A percentile compares a stretch with the other conserved stretches of the same genome.
Evolutionary conservation across 1,284 basidiomycete species (phyloP).

Genomic region (Stereum hirsutum): DNA sequence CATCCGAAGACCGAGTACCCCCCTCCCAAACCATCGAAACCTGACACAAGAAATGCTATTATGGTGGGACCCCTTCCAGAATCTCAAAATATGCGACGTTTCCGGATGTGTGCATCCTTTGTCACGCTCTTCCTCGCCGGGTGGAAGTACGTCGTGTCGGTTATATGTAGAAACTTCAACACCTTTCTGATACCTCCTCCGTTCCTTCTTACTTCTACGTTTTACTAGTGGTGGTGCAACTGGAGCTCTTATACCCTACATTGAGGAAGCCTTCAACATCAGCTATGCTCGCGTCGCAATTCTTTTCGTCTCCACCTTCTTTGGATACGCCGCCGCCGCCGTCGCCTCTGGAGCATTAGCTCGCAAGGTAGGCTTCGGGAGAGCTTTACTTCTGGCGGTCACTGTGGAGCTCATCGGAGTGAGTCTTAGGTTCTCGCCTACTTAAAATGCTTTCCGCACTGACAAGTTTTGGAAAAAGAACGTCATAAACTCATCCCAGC

Average conservation of each 20-base stretch:
- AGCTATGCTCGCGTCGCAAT: neutral
- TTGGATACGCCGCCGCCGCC: neutral
- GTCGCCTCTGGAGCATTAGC: neutral
- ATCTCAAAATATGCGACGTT: neutral
- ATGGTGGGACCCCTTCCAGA: too few relatives aligned
- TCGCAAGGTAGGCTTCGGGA: conserved; percentile 12
- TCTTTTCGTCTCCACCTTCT: neutral
- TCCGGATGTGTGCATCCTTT: neutral
- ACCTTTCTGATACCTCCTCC: neutral
- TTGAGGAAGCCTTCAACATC: neutral
- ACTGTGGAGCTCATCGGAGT: conserved; percentile 21
- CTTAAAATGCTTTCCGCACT: too few relatives aligned
- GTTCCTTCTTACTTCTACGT: too few relatives aligned
- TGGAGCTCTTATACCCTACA: neutral
- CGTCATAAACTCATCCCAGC: conserved; percentile 23
- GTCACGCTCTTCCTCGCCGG: neutral
- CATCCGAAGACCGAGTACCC: too few relatives aligned
- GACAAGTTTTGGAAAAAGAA: too few relatives aligned
- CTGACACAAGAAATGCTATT: too few relatives aligned
- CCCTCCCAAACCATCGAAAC: too few relatives aligned
- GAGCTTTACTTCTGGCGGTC: conserved; percentile 17
- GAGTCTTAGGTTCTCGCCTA: too few relatives aligned
- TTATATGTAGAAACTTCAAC: neutral
- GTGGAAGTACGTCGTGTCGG: neutral
- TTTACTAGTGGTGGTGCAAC: conserved; percentile 1